phyloP scores from a whole-genome alignment of 2,329 filamentous ascomycete genomes.

The Ilyonectria destructans region DNA sequence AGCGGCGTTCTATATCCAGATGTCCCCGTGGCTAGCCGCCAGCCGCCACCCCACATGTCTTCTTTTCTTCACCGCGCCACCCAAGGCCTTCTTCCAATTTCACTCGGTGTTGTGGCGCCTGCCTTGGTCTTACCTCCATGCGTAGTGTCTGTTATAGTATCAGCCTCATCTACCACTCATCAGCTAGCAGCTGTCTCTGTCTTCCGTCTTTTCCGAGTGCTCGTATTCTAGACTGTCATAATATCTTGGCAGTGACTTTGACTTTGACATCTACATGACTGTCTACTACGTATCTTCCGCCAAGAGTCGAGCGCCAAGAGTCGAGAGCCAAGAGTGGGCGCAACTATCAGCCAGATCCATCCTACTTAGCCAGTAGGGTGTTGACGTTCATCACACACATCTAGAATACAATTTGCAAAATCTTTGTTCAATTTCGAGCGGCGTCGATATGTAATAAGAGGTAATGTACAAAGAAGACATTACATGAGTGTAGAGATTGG shows the following conservation, averaged over 20 bases:
- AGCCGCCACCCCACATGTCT: neutral
- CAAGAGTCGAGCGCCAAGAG: neutral
- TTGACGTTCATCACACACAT: too few species aligned
- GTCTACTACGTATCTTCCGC: neutral
- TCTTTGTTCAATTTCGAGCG: neutral
- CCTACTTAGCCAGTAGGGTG: too few species aligned
- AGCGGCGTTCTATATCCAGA: neutral
- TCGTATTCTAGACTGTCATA: neutral
- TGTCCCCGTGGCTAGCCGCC: neutral
- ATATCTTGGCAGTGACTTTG: neutral
- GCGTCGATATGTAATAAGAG: neutral
- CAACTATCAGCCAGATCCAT: neutral
- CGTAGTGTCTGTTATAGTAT: neutral
- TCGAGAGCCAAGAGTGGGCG: neutral
- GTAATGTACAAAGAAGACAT: slow-evolving; percentile 5
- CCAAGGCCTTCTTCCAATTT: neutral
- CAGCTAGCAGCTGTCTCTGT: neutral
- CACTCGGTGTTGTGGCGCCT: slow-evolving; percentile 2
- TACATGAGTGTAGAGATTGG: slow-evolving; percentile 15
- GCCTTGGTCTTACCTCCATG: neutral
- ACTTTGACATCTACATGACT: neutral
- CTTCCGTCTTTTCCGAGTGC: neutral
- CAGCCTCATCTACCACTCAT: neutral
- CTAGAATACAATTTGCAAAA: neutral
- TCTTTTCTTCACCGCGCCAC: neutral